These are phyloP conservation scores for Vanrija pseudolonga DNA, from an alignment of 1,284 basidiomycete species.

Conservation along the genomic window DNA sequence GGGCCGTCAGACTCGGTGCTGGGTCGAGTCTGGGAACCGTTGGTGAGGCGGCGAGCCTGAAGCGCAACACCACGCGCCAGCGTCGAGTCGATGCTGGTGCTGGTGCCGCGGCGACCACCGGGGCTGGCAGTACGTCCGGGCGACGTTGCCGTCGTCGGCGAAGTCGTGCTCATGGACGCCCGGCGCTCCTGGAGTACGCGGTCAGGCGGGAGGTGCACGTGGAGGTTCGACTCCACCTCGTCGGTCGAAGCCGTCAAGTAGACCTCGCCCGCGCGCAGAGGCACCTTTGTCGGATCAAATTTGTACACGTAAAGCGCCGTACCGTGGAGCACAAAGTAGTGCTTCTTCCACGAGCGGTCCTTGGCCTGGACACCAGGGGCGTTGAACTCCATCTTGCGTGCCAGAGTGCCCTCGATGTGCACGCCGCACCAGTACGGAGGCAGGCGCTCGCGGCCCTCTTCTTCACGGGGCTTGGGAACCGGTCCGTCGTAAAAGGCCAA, in stretches of 20 bases:
- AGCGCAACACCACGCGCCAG: not conserved
- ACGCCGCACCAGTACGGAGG: slow-evolving; percentile 76
- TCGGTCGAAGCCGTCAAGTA: slow-evolving; percentile 19
- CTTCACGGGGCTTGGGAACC: slow-evolving; percentile 51
- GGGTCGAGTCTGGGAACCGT: not conserved
- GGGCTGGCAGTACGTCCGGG: not conserved
- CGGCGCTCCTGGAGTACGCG: slow-evolving; percentile 19
- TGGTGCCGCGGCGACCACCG: no score
- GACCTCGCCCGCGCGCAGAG: slow-evolving; percentile 28
- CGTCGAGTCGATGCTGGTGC: not conserved
- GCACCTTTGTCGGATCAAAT: slow-evolving; percentile 54
- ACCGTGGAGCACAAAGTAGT: slow-evolving; percentile 87
- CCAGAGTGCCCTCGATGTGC: slow-evolving; percentile 78
- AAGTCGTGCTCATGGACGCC: slow-evolving; percentile 17
- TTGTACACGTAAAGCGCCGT: slow-evolving; percentile 83
- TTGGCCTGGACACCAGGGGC: slow-evolving; percentile 78
- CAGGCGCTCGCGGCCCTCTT: slow-evolving; percentile 77
- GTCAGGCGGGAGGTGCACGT: slow-evolving; percentile 49
- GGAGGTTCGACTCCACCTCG: slow-evolving; percentile 44
- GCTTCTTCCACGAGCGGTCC: slow-evolving; percentile 86
- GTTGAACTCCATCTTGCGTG: slow-evolving; percentile 91
- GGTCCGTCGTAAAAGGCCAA: not conserved
- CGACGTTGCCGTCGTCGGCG: not conserved
- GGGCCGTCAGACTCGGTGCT: not conserved
- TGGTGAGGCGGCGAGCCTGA: slow-evolving; percentile 2